Conservation (phyloP, 176 grass and related monocot species). For the Carex myosuroides region DNA sequence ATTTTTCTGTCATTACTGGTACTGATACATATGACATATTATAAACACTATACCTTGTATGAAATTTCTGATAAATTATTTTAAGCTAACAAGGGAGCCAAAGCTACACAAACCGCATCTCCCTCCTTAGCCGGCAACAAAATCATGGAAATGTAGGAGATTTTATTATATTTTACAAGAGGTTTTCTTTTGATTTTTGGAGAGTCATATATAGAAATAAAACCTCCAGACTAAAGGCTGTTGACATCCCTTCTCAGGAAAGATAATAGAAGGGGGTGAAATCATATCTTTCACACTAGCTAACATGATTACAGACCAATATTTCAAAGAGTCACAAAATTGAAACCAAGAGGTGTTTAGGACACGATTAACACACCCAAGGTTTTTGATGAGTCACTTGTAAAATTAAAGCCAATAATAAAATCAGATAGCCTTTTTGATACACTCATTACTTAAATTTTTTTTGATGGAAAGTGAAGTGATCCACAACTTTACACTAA, state of each 20-base stretch:
- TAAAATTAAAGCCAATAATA: background rate
- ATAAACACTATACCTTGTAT: background rate
- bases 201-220: background rate
- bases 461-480: background rate
- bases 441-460: background rate
- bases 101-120: background rate
- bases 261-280: background rate
- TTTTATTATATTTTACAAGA: background rate
- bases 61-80: background rate
- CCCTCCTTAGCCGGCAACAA: background rate
- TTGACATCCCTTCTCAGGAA: background rate
- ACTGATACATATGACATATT: background rate
- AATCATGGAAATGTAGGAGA: background rate
- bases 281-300: background rate
- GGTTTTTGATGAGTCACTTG: background rate
- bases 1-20: background rate
- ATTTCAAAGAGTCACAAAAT: background rate
- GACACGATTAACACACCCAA: background rate
- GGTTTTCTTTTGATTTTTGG: background rate
- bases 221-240: background rate
- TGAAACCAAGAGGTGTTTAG: background rate
- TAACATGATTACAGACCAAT: background rate
- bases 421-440: background rate
- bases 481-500: background rate
- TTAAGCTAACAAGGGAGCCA: background rate